Base-by-base conservation (phyloP, 768 basidiomycete genomes). In the Galerina sulciceps region DNA sequence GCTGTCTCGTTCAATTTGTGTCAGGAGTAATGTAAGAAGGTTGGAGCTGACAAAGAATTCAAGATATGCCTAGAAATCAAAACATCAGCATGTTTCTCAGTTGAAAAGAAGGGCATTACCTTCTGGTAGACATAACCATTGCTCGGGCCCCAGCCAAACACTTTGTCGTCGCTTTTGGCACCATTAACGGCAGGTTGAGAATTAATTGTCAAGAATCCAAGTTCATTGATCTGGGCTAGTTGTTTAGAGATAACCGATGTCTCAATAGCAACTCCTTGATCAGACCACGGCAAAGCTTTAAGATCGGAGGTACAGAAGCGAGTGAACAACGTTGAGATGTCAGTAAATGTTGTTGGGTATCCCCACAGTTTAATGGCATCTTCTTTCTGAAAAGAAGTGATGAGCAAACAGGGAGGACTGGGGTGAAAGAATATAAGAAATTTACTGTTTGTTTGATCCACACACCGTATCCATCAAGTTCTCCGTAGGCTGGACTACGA, bases 91-190 rank as follows among this genome's bases (percentile, higher is more conserved):
- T 31, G 38, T 26, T 14, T 26, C 26, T 34, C 11, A 26, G 13
- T 10, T 9, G 54, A 38, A 23, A 48, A 23, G 49, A 34, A 17
- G 20, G 23, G 14, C 46, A 57, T 8, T 42, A 89, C 93, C 85
- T 97, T 97, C 73, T 98, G 96, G 73, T 97, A 98, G 18, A 98
- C 89, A 65, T 92, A 98, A 5, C 96, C 96, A 52, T 96, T 93
- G 41, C 86, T 78, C 10, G 96, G 96, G 15, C 96, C 96, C 96
- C 96, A 98, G 13, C 96, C 96, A 69, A 92, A 90, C 5, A 86
- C 79, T 61, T 87, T 86, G 73, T 98, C 90, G 54, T 93, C 89
- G 67, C 93, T 96, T 60, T 81, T 78, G 9, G 83, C 91, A 46
- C 94, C 95, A 68, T 96, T 93, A 31, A 98, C 95, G 2, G 94